These are phyloP conservation scores for Ramularia collo-cygni DNA, from an alignment of 2,329 filamentous ascomycete genomes.

Conservation along the genomic window DNA sequence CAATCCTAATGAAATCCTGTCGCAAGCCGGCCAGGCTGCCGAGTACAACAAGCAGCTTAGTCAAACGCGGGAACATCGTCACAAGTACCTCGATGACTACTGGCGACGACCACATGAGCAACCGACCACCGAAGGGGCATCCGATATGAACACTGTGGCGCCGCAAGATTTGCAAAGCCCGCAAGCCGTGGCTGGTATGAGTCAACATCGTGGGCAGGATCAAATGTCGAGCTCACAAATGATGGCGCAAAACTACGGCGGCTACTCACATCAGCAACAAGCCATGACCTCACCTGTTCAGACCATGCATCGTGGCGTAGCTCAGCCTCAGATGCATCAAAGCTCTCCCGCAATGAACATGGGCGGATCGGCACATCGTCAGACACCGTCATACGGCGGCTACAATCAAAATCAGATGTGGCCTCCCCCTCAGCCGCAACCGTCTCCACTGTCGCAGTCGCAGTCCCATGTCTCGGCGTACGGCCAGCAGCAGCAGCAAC, in stretches of 20 bases:
- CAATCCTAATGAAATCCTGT: constrained; percentile 69
- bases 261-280: constrained; percentile 62
- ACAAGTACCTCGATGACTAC: constrained; percentile 70
- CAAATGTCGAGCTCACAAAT: constrained; percentile 47
- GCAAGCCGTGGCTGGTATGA: constrained; percentile 41
- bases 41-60: constrained; percentile 85
- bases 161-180: constrained; percentile 43
- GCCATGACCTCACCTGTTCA: constrained; percentile 65
- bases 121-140: constrained; percentile 46
- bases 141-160: constrained; percentile 35
- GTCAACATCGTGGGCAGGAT: constrained; percentile 50
- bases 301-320: constrained; percentile 53
- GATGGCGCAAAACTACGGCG: constrained; percentile 60
- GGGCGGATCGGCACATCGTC: constrained; percentile 32
- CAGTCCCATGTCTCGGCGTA: constrained; percentile 43
- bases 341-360: constrained; percentile 54
- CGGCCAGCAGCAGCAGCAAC: constrained; percentile 32
- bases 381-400: constrained; percentile 39
- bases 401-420: constrained; percentile 44
- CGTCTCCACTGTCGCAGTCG: constrained; percentile 38
- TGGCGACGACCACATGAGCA: constrained; percentile 77
- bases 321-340: constrained; percentile 55
- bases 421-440: constrained; percentile 42
- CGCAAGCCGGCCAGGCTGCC: constrained; percentile 79
- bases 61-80: constrained; percentile 70